Evolutionary conservation across 805 yeast genomes (phyloP).

Genomic region (Ogataea parapolymorpha): DNA sequence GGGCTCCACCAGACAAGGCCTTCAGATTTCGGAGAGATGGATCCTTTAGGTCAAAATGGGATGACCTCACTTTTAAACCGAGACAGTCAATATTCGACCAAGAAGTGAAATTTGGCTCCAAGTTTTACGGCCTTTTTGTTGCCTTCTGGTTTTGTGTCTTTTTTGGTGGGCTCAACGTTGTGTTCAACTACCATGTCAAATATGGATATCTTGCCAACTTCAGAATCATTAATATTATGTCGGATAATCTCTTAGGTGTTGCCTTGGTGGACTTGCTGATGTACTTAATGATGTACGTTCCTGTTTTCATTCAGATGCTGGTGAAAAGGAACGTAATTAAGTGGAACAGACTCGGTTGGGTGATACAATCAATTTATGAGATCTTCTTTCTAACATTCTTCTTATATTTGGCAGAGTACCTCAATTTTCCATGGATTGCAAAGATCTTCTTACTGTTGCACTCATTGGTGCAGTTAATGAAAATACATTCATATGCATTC

Average conservation of each 20-base stretch:
- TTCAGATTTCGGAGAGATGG: slow-evolving; percentile 30
- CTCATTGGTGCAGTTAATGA: slow-evolving; percentile 85
- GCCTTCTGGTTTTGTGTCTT: slow-evolving; percentile 72
- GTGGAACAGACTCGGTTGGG: slow-evolving; percentile 70
- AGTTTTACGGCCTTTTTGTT: slow-evolving; percentile 77
- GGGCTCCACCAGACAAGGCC: not conserved
- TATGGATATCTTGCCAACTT: slow-evolving; percentile 46
- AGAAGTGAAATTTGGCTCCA: slow-evolving; percentile 39
- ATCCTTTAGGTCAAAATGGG: slow-evolving; percentile 47
- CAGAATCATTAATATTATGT: slow-evolving; percentile 55
- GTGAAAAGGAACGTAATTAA: slow-evolving; percentile 42
- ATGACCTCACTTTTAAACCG: slow-evolving; percentile 47
- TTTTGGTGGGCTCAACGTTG: slow-evolving; percentile 48
- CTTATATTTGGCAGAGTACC: slow-evolving; percentile 51
- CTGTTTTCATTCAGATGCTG: slow-evolving; percentile 55
- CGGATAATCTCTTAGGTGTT: slow-evolving; percentile 59
- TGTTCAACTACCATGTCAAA: slow-evolving; percentile 49
- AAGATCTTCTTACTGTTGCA: slow-evolving; percentile 82
- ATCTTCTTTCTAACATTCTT: slow-evolving; percentile 49
- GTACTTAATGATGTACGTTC: slow-evolving; percentile 66
- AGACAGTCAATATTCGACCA: slow-evolving; percentile 54
- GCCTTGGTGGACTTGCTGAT: slow-evolving; percentile 71
- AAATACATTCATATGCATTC: slow-evolving; percentile 89
- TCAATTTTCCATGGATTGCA: slow-evolving; percentile 83
- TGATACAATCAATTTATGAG: slow-evolving; percentile 56